Base-by-base conservation (phyloP, 2,329 filamentous ascomycete species). In the Tothia fuscella region DNA sequence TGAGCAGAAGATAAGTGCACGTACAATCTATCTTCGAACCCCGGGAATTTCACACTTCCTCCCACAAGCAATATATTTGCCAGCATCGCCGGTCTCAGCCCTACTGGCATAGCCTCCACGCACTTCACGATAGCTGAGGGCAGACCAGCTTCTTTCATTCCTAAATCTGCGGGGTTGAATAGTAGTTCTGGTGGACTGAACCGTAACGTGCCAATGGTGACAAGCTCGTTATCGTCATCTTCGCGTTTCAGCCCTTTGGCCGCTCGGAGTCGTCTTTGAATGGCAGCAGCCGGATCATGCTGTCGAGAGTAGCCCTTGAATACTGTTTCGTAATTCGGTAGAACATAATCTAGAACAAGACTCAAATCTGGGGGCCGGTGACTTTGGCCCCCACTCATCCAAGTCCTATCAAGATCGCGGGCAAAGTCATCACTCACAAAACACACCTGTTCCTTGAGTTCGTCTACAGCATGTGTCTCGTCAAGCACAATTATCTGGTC, bases 401-500 rank as follows among this genome's bases (percentile, higher is more conserved):
- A 94, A 0, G 79, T 80, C 48, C 71, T 72, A 48, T 96, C 88
- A 26, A 98, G 72, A 51, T 95, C 85, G 5, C 59, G 55, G 20
- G 70, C 66, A 59, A 96, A 95, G 54, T 93, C 77, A 1, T 74
- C 65, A 2, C 82, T 82, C 9, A 95, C 78, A 52, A 82, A 96
- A 56, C 85, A 93, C 1, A 82, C 78, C 4, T 80, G 72, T 57
- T 98, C 91, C 56, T 98, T 98, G 61, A 96, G 88, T 59, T 95
- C 84, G 53, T 94, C 94, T 57, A 95, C 86, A 38, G 96, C 80
- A 58, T 93, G 80, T 1, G 83, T 81, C 53, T 98, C 91, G 58
- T 93, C 88, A 47, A 91, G 78, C 77, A 98, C 88, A 12, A 93
- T 71, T n/a, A n/a, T n/a, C n/a, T n/a, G n/a, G n/a, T n/a, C n/a